Base-by-base conservation (phyloP, 768 basidiomycete species). In the Suillus ampliporus region DNA sequence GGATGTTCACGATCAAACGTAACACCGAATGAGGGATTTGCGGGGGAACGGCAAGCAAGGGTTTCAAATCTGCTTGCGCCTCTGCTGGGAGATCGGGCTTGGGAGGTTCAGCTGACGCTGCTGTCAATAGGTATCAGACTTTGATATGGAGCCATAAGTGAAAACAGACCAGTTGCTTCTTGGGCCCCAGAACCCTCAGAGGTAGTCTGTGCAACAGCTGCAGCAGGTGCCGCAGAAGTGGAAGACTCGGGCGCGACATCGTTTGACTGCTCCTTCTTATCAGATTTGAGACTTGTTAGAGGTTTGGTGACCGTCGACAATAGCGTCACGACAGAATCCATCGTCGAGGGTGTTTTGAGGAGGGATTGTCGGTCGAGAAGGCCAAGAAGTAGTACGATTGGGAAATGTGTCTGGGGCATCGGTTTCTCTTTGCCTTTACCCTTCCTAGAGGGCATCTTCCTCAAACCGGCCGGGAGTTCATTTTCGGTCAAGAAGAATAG, bases 401-500 rank as follows among this genome's bases (percentile, higher is more conserved):
- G 97, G 74, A 91, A 97, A 67, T 96, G 91, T 0, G 89, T 89
- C 69, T 92, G 91, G 0, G 90, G 81, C 3, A 80, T 79, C 67
- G 89, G 90, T 70, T 91, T 94, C 72, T 98, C 96, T 75, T 97
- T 98, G 23, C 94, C 96, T 76, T 97, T 98, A 10, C 95, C 95
- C 76, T 97, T 97, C 77, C 91, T 93, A 21, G 85, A 85, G 8
- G 83, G 76, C 14, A 81, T 75, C 67, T 88, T 86, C 65, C 88
- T 87, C 17, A 96, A 82, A 50, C 91, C 90, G n/a, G 82, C 83
- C 7, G 91, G 89, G 38, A 95, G 80, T 67, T 99, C 97, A 67
- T 98, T 95, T 75, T 99, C 97, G 1, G 89, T 92, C 63, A 99
- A 82, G 87, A 99, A 99, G 84, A 96, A 99, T 19, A 94, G 77